Evolutionary conservation across 2,329 filamentous ascomycete genomes (phyloP), one percentile per base, ranked within the genome.

Genomic region (Xylaria multiplex): DNA sequence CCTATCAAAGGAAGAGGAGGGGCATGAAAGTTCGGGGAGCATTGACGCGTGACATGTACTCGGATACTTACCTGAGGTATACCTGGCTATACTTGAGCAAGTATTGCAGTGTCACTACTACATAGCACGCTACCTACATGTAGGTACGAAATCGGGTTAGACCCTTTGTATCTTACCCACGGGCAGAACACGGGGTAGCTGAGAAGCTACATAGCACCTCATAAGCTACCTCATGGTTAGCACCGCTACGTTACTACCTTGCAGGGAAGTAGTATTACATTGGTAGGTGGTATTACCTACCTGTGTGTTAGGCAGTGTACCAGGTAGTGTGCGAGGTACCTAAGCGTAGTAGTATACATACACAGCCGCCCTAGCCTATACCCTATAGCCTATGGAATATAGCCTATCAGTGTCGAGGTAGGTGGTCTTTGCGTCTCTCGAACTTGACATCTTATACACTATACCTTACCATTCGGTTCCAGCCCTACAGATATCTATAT

Each of bases 401-500:
- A 35, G 32, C 32, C 9, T 35, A 35, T 11, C 32, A 27, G 27
- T 27, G 5, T 27, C 3, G 27, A 27, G 7, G 32, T 35, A 35
- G 6, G 30, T 37, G 19, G 14, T 40, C 55, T 65, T 53, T 56
- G 57, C 50, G 24, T 50, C 24, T 42, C 49, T 60, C 35, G 48
- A 49, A 43, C 9, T 45, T 43, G 6, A 14, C 32, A 52, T 45
- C 6, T 32, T 37, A 37, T 37, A 27, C 27, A 3, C 5, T 27
- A 27, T 37, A 27, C 27, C 27, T 27, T 27, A 27, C 27, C 48
- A 55, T 54, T 30, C 43, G 27, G 5, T 13, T 56, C 58, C 50
- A 62, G 58, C 63, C 63, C 53, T 62, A 65, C 46, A 40, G 52
- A 65, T 46, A 57, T 58, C 42, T 55, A 48, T 32, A 49, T 59